Base-by-base conservation (phyloP, 1,284 basidiomycete species). In the Lignosus rhinocerotis region DNA sequence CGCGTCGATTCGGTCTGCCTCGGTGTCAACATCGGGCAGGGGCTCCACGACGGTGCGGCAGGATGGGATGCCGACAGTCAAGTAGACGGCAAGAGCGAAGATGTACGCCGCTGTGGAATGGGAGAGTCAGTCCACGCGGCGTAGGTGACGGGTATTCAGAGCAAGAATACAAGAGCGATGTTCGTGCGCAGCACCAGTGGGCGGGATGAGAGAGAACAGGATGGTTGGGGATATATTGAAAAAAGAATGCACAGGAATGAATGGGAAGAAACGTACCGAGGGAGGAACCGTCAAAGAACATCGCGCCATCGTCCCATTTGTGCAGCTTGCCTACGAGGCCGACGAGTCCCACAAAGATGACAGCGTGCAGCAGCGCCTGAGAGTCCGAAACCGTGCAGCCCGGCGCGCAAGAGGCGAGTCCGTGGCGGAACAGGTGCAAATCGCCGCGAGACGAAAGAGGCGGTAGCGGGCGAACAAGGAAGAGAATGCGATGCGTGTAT, bases 261-360 rank as follows among this genome's bases (percentile, higher is more conserved):
- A 30, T 42, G 12, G 19, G 42, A 34, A 25, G 12, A 11, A 25
- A 65, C 80, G 67, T 65, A 94, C 93, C 90, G 60, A 95, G 75
- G 64, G 85, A 86, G 31, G 88, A 86, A 39, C 94, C 94, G 73
- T 96, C 94, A 71, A 96, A 96, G 78, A 92, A 94, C 76, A 94
- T 83, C 14, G 94, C 94, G 66, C 89, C 92, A 68, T 96, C 93
- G 71, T 87, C 87, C 92, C 93, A 96, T 63, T 80, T 83, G 73
- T 90, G 80, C 60, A 96, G 78, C 74, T 96, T 96, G 55, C 84
- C 80, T 14, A 93, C 68, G 55, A 94, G 78, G 4, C 87, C 87
- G 31, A 89, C 65, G 45, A 96, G 71, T 16, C 92, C 90, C 8
- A 94, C 78, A 16, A 83, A 88, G 58, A 93, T 81, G 71, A 94